Evolutionary conservation across 441 rosid genomes (phyloP).

Genomic region (Hura crepitans): DNA sequence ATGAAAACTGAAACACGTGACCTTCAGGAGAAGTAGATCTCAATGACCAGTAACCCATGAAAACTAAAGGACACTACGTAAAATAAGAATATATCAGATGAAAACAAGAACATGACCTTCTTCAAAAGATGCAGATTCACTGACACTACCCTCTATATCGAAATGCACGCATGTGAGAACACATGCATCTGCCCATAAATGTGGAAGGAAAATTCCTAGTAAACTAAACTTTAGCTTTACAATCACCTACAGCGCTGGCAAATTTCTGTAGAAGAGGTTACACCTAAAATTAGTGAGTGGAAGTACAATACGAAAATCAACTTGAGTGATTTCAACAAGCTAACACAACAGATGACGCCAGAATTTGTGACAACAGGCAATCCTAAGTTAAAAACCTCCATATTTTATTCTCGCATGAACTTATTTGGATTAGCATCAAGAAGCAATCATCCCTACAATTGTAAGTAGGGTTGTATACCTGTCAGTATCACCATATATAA

Average conservation of each 20-base stretch:
- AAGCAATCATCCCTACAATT: not conserved
- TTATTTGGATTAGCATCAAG: slow-evolving; percentile 3
- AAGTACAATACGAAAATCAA: not conserved
- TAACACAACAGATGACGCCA: not conserved
- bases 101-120: too few relatives aligned
- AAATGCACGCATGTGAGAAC: not conserved
- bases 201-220: not conserved
- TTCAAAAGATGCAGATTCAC: too few relatives aligned
- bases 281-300: not conserved
- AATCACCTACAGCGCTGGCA: not conserved
- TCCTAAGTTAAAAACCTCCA: too few relatives aligned
- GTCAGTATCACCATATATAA: slow-evolving; percentile 95
- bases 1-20: not conserved
- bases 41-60: not conserved
- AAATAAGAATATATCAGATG: too few relatives aligned
- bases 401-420: too few relatives aligned
- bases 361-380: too few relatives aligned
- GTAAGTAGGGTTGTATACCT: slow-evolving; percentile 41
- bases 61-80: too few relatives aligned
- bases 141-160: not conserved
- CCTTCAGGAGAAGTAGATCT: not conserved
- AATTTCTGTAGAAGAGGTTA: not conserved
- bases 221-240: slow-evolving; percentile 2
- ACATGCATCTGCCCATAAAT: not conserved
- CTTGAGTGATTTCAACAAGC: not conserved